phyloP scores from a whole-genome alignment of 2,329 filamentous ascomycete genomes.

The Chaetomium sp. region DNA sequence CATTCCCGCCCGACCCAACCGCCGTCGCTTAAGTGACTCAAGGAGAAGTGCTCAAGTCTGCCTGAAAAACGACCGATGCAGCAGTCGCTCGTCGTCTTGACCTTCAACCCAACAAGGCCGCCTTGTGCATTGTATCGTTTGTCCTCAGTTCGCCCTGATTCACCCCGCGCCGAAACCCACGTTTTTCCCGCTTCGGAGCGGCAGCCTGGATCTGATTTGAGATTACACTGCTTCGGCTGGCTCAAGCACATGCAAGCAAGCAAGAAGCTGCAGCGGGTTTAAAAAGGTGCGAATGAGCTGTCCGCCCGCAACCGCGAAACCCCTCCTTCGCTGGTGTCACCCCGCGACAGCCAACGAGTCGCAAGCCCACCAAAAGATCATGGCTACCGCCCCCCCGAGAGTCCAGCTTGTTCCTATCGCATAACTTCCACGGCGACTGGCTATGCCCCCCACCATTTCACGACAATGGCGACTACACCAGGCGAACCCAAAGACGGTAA shows the following conservation, averaged over 20 bases:
- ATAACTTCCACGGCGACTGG: background rate
- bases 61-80: conserved; percentile 11
- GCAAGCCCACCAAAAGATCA: background rate
- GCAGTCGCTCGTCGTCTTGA: background rate
- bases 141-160: background rate
- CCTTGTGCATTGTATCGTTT: background rate
- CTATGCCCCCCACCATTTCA: conserved; percentile 7
- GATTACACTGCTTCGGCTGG: background rate
- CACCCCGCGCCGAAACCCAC: too few species aligned
- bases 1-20: background rate
- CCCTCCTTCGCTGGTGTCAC: conserved; percentile 8
- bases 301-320: conserved; percentile 2
- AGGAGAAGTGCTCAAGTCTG: conserved; percentile 1
- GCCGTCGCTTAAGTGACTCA: conserved; percentile 9
- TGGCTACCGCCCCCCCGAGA: background rate
- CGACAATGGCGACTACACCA: conserved; percentile 25
- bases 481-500: conserved; percentile 25
- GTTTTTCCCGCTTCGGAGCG: background rate
- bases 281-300: conserved; percentile 2
- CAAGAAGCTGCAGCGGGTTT: background rate
- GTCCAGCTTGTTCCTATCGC: background rate
- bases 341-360: background rate
- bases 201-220: too few species aligned
- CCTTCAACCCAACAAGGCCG: background rate
- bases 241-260: background rate